A percentile compares a stretch with the other conserved stretches of the same genome.
phyloP scores from a whole-genome alignment of 2,329 filamentous ascomycete genomes.

The Aquanectria penicillioides region DNA sequence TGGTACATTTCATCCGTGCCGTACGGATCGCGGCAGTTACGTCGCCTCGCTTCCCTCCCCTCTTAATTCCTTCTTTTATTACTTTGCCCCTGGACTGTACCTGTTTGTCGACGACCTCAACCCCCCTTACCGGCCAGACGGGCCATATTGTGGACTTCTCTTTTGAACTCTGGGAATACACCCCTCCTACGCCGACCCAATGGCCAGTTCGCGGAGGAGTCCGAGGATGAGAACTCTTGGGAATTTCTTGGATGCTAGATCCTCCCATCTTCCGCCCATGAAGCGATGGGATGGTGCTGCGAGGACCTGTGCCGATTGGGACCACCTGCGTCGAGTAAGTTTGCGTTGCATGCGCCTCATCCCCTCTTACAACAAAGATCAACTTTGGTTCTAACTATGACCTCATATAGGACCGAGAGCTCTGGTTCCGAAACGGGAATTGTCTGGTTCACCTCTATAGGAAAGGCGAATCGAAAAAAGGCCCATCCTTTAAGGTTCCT shows the following conservation, averaged over 20 bases:
- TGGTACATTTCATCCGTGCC: conserved; percentile 26
- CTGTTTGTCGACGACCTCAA: conserved; percentile 11
- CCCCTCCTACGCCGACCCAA: background rate
- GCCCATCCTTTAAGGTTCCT: conserved; percentile 74
- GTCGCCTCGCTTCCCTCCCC: conserved; percentile 15
- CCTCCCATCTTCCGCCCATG: conserved; percentile 40
- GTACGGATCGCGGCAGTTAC: conserved; percentile 23
- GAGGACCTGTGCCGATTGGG: conserved; percentile 56
- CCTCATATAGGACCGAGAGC: conserved; percentile 70
- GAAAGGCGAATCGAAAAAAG: conserved; percentile 70
- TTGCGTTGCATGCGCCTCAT: background rate
- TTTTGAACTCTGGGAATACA: background rate
- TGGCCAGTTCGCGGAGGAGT: conserved; percentile 27
- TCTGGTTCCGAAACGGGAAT: conserved; percentile 75
- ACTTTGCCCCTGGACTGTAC: conserved; percentile 4
- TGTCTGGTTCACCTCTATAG: conserved; percentile 76
- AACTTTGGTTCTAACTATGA: background rate
- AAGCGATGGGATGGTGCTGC: conserved; percentile 63
- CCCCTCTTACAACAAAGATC: background rate
- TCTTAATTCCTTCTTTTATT: background rate
- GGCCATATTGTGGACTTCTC: background rate
- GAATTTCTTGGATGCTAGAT: conserved; percentile 42
- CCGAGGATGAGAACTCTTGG: conserved; percentile 36
- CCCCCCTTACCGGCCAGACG: background rate
- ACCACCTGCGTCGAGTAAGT: conserved; percentile 59